phyloP scores from a whole-genome alignment of 257 asterid genomes.

The Primulina tabacum region DNA sequence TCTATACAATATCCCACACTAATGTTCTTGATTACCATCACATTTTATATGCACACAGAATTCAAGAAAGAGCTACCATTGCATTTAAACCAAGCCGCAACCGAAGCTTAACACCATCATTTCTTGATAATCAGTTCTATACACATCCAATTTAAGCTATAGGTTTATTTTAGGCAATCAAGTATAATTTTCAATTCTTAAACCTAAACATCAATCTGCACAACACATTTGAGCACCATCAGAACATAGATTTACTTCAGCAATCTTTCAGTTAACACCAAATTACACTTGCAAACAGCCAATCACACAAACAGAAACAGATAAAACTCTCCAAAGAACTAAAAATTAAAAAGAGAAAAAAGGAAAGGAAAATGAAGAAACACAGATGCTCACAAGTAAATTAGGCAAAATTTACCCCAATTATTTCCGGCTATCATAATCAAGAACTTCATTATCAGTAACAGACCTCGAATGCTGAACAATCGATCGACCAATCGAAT shows the following conservation, averaged over 20 bases:
- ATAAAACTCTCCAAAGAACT: no score
- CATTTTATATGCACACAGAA: background rate
- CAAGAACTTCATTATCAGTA: constrained; percentile 72
- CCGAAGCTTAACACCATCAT: background rate
- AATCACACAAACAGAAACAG: background rate
- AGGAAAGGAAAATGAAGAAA: background rate
- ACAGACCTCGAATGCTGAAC: constrained; percentile 93
- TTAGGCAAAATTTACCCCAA: background rate
- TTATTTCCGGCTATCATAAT: constrained; percentile 56
- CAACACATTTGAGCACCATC: background rate
- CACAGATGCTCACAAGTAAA: background rate
- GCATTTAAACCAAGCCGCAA: background rate
- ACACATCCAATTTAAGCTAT: background rate
- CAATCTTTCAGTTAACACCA: background rate
- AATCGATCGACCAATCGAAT: constrained; percentile 81
- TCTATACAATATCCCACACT: background rate
- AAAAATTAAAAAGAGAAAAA: no score
- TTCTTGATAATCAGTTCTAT: no score
- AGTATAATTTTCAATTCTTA: background rate
- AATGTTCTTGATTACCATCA: background rate
- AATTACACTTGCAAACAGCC: background rate
- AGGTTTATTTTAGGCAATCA: background rate
- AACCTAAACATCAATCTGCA: background rate
- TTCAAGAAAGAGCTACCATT: background rate
- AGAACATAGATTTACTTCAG: background rate